A percentile compares a stretch with the other conserved stretches of the same genome.
Conservation (phyloP, 1,284 basidiomycete genomes). For the Ceratorhiza oryzae-sativae region DNA sequence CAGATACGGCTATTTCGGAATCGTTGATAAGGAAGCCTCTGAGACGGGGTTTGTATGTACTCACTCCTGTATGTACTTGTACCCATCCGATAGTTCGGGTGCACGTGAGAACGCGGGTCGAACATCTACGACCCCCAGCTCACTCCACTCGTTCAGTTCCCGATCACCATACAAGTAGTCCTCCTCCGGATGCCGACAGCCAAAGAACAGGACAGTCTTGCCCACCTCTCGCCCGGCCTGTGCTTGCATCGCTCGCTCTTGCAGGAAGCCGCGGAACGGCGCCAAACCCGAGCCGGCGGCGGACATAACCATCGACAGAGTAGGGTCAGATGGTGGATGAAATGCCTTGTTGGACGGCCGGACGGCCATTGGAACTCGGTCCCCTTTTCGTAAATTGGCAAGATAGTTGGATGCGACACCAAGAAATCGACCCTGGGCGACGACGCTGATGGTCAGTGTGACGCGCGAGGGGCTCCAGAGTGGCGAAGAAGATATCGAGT, state of each 20-base stretch:
- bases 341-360: conserved; percentile 56
- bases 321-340: conserved; percentile 58
- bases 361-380: conserved; percentile 57
- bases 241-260: conserved; percentile 61
- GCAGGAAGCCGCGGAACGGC: conserved; percentile 63
- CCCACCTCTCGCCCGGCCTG: conserved; percentile 57
- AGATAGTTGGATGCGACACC: conserved; percentile 62
- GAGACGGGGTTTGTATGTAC: conserved; percentile 43
- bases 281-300: conserved; percentile 60
- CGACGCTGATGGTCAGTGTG: conserved; percentile 58
- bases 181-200: conserved; percentile 56
- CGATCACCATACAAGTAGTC: conserved; percentile 58
- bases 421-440: conserved; percentile 53
- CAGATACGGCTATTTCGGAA: conserved; percentile 21
- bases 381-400: conserved; percentile 54
- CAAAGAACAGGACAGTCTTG: conserved; percentile 59
- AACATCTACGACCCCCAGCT: conserved; percentile 58
- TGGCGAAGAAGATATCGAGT: conserved; percentile 63
- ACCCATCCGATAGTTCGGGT: conserved; percentile 53
- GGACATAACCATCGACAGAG: conserved; percentile 58
- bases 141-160: conserved; percentile 57
- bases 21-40: neutral
- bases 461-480: conserved; percentile 57
- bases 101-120: conserved; percentile 59
- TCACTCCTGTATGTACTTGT: conserved; percentile 61